phyloP scores from a whole-genome alignment of 495 filamentous ascomycete genomes.

The Astrocystis sublimbata region DNA sequence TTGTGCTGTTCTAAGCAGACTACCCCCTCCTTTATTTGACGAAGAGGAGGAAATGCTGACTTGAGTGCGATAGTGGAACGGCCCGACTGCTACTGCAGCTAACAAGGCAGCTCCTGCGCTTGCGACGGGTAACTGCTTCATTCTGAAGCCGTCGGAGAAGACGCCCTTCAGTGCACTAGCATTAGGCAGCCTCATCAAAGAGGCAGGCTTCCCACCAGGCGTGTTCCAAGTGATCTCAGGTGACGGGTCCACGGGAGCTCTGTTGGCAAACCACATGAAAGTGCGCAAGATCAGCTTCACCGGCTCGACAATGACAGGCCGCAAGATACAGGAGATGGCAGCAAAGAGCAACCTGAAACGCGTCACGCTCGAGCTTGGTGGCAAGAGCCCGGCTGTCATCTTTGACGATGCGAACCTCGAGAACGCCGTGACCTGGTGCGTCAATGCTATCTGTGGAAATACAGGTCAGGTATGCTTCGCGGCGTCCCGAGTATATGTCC shows the following conservation, averaged over 20 bases:
- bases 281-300: slow-evolving; percentile 45
- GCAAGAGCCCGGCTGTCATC: slow-evolving; percentile 67
- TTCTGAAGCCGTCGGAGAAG: slow-evolving; percentile 44
- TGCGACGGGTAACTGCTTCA: slow-evolving; percentile 46
- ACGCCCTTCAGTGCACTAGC: slow-evolving; percentile 35
- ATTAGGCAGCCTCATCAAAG: slow-evolving; percentile 30
- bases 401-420: slow-evolving; percentile 69
- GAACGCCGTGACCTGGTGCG: slow-evolving; percentile 68
- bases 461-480: slow-evolving; percentile 59
- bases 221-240: slow-evolving; percentile 42
- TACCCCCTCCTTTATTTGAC: not conserved
- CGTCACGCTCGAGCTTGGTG: slow-evolving; percentile 74
- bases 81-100: slow-evolving; percentile 33
- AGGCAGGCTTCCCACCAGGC: slow-evolving; percentile 42
- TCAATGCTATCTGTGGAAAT: slow-evolving; percentile 48
- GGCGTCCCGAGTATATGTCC: slow-evolving; percentile 54
- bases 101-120: slow-evolving; percentile 50
- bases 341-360: slow-evolving; percentile 57
- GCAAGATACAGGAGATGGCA: slow-evolving; percentile 42
- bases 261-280: slow-evolving; percentile 41
- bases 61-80: slow-evolving; percentile 40
- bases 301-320: slow-evolving; percentile 47
- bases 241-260: slow-evolving; percentile 36
- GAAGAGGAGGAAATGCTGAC: not conserved
- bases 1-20: not conserved